phyloP scores from a whole-genome alignment of 805 yeast species.

The Candida krabiensis region DNA sequence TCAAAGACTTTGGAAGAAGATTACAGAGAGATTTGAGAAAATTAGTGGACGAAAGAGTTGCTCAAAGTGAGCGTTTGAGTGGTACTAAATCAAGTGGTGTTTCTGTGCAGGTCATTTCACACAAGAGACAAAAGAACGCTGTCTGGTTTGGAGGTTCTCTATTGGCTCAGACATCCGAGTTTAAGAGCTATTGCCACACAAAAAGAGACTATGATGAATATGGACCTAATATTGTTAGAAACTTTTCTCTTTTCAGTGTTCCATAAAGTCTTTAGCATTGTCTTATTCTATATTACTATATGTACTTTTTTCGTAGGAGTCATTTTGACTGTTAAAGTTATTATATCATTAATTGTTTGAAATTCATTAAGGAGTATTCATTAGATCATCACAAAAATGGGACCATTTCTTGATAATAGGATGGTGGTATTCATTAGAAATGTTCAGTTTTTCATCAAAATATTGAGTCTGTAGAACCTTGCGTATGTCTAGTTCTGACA shows the following conservation, averaged over 20 bases:
- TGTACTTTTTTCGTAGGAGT: not conserved
- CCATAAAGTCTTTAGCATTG: conserved; percentile 46
- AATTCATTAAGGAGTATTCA: conserved; percentile 1
- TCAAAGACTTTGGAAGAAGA: conserved; percentile 96
- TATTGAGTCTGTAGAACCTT: conserved; percentile 53
- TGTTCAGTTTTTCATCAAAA: conserved; percentile 51
- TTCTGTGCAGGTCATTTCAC: conserved; percentile 94
- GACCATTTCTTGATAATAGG: conserved; percentile 30
- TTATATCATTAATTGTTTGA: not conserved
- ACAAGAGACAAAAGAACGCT: conserved; percentile 96
- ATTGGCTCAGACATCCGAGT: conserved; percentile 95
- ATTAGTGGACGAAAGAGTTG: conserved; percentile 86
- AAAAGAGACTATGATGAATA: conserved; percentile 96
- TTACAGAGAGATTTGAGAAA: conserved; percentile 90
- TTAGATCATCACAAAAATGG: conserved; percentile 10
- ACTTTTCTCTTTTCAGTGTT: conserved; percentile 90
- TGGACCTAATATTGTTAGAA: conserved; percentile 97
- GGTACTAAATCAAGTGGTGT: conserved; percentile 87
- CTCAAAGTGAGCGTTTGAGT: conserved; percentile 72
- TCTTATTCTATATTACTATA: too few relatives aligned
- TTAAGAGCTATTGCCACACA: conserved; percentile 94
- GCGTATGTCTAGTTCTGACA: conserved; percentile 56
- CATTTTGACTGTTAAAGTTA: not conserved
- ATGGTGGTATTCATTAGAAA: conserved; percentile 31
- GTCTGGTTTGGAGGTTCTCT: conserved; percentile 99